Evolutionary conservation across 106 monocot genomes (phyloP), one percentile per base, ranked within the genome.

Genomic region (Dioscorea zingiberensis): DNA sequence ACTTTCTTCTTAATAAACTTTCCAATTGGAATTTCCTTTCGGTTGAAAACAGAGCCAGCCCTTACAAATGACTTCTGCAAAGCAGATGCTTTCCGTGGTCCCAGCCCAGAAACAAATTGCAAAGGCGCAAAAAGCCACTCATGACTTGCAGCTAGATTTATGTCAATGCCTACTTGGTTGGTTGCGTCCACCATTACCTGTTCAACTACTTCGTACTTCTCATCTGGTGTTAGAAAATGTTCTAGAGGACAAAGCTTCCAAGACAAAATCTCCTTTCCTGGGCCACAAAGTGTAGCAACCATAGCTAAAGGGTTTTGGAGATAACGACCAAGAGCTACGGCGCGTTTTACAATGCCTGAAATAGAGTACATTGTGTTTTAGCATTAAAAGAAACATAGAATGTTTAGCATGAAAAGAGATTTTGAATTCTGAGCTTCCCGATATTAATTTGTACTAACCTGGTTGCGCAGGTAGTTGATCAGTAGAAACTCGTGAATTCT

Each of bases 111-210:
- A 66, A 98, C 64, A 74, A 98, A 98, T 63, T 98, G 98, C 64
- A 98, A 47, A 24, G 92, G 80, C 48, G 98, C 76, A 74, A 89
- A 93, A 59, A 89, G 88, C 98, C 98, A 98, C 58, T 98, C 98
- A 60, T 98, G 98, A 70, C 84, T 89, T 55, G 89, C 78, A 57
- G 98, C 98, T 73, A 93, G 67, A 81, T 98, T 98, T 58, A 98
- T 53, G 59, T 98, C 98, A 16, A 98, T 19, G 67, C 98, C 98
- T 16, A 89, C 75, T 67, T 98, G 93, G 59, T 98, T 98, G 13
- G 93, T 93, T 1, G 89, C 93, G 70, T 98, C 98, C 22, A 98
- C 80, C 98, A 98, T 98, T 58, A 98, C 67, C 71, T 98, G 98
- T 63, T 98, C 98, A 65, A 98, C 84, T 62, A 98, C 69, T 27